Evolutionary conservation across 2,329 filamentous ascomycete genomes (phyloP).

Genomic region (Microdochium bolleyi): DNA sequence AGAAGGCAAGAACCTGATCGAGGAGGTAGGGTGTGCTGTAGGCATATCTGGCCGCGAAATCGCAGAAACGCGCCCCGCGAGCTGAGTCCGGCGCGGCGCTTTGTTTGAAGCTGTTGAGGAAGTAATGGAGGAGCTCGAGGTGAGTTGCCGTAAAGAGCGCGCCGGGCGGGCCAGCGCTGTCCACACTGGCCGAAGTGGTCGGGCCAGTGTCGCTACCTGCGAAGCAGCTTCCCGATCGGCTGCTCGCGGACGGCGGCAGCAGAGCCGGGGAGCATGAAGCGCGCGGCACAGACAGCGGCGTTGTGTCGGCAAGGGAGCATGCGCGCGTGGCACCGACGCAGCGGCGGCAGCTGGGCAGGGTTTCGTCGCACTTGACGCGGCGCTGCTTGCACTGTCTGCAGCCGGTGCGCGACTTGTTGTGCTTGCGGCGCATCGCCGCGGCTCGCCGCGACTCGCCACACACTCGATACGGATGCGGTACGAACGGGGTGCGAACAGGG

Average conservation of each 20-base stretch:
- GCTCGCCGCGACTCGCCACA: not conserved
- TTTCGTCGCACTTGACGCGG: constrained; percentile 1
- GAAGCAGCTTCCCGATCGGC: not conserved
- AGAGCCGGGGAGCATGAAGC: not conserved
- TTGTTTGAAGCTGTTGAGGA: not conserved
- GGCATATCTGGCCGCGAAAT: not conserved
- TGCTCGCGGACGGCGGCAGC: not conserved
- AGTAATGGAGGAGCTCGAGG: not conserved
- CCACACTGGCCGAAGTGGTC: not conserved
- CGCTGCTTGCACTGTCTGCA: not conserved
- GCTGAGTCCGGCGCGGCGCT: not conserved
- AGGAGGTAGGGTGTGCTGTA: not conserved
- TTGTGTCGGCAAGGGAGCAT: not conserved
- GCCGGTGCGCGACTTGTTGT: not conserved
- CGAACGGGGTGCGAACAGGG: not conserved
- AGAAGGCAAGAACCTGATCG: not conserved
- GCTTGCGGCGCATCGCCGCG: not conserved
- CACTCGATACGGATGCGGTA: not conserved
- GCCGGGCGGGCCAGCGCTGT: not conserved
- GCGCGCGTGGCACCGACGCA: not conserved
- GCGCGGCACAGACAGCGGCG: not conserved
- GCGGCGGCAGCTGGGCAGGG: not conserved
- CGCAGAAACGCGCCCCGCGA: not conserved
- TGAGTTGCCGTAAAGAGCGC: not conserved
- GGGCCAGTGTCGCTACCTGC: not conserved